Percentiles rank a stretch among this genome's conserved stretches.
These are phyloP conservation scores for Boletales sp. DNA, from an alignment of 768 basidiomycete species.

Conservation along the genomic window DNA sequence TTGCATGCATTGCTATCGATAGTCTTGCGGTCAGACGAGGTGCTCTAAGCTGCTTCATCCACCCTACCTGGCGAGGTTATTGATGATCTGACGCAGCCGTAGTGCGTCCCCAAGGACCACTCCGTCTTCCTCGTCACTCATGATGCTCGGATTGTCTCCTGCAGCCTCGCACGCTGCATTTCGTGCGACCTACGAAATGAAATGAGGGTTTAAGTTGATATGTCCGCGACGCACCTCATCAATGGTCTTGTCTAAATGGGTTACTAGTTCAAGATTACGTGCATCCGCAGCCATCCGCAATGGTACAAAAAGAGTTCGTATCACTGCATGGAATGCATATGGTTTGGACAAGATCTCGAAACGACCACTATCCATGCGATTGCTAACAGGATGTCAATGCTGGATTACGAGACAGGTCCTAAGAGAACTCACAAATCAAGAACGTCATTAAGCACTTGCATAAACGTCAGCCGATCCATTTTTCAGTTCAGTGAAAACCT, in stretches of 20 bases:
- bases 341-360: slow-evolving; percentile 70
- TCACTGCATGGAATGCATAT: slow-evolving; percentile 74
- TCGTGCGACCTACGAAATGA: slow-evolving; percentile 48
- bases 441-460: slow-evolving; percentile 69
- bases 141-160: slow-evolving; percentile 38
- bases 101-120: slow-evolving; percentile 84
- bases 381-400: slow-evolving; percentile 38
- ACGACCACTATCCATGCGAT: slow-evolving; percentile 83
- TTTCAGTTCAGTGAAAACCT: slow-evolving; percentile 11
- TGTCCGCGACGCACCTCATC: slow-evolving; percentile 43
- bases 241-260: slow-evolving; percentile 64
- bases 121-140: slow-evolving; percentile 44
- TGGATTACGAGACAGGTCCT: not conserved
- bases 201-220: not conserved
- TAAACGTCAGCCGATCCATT: slow-evolving; percentile 1
- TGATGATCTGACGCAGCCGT: slow-evolving; percentile 75
- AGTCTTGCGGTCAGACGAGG: not conserved
- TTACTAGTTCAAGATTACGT: slow-evolving; percentile 61
- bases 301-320: slow-evolving; percentile 70
- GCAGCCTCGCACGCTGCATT: slow-evolving; percentile 56
- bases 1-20: slow-evolving; percentile 68
- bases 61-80: slow-evolving; percentile 71
- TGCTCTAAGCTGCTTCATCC: not conserved
- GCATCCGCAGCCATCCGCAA: slow-evolving; percentile 66
- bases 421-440: slow-evolving; percentile 62